phyloP scores from a whole-genome alignment of 164 flowering plant species.

The Umbellularia californica region DNA sequence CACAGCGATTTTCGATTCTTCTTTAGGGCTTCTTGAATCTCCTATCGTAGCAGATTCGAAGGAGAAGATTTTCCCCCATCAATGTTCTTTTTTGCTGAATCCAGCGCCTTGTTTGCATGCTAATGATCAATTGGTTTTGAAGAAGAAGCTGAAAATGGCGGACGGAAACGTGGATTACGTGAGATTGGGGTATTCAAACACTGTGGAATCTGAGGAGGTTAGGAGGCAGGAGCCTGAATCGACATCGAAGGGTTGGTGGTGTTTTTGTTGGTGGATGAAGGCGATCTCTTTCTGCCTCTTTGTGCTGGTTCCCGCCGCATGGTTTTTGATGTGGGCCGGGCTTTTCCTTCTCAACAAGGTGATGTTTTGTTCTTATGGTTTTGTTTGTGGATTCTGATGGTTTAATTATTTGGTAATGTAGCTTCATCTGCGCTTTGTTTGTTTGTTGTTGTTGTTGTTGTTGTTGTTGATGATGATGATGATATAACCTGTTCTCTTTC shows the following conservation, averaged over 20 bases:
- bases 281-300: slow-evolving; percentile 29
- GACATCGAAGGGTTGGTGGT: background rate
- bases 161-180: slow-evolving; percentile 19
- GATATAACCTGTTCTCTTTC: background rate
- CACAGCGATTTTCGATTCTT: background rate
- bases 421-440: background rate
- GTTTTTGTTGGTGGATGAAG: slow-evolving; percentile 64
- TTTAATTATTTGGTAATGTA: background rate
- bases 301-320: slow-evolving; percentile 43
- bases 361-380: background rate
- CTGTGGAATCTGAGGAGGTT: slow-evolving; percentile 2
- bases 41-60: background rate
- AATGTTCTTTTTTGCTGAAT: background rate
- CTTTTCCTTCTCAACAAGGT: slow-evolving; percentile 79
- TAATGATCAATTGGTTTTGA: slow-evolving; percentile 30
- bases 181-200: slow-evolving; percentile 9
- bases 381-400: background rate
- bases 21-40: background rate
- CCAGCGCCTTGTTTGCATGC: background rate
- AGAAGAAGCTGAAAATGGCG: slow-evolving; percentile 32
- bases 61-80: background rate
- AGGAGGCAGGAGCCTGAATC: slow-evolving; percentile 12
- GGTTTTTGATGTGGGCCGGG: slow-evolving; percentile 65
- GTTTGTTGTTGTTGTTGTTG: too few relatives aligned
- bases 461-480: background rate